phyloP scores from a whole-genome alignment of 352 stramenopile species.

The Globisporangium iwayamae region DNA sequence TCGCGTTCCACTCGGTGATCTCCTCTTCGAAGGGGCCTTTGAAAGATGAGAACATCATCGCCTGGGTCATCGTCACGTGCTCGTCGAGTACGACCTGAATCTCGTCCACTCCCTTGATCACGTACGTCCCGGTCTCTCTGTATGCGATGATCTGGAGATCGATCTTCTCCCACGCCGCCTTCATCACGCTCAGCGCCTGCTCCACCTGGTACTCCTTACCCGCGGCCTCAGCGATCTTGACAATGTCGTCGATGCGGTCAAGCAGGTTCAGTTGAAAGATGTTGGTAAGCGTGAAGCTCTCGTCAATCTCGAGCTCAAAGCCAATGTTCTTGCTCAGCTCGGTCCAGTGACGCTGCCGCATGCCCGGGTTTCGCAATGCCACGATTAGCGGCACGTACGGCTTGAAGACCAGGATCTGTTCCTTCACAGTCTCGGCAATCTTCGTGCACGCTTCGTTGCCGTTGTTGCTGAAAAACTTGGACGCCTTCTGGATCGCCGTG shows the following conservation, averaged over 20 bases:
- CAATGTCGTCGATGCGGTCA: conserved; percentile 88
- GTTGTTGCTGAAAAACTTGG: conserved; percentile 91
- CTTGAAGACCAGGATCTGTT: conserved; percentile 92
- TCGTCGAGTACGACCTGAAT: conserved; percentile 94
- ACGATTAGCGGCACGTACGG: conserved; percentile 92
- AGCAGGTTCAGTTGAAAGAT: conserved; percentile 84
- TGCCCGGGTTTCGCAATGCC: conserved; percentile 89
- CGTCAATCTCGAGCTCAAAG: conserved; percentile 86
- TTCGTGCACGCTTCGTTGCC: conserved; percentile 85
- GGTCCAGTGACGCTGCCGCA: conserved; percentile 93
- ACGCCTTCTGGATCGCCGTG: conserved; percentile 87
- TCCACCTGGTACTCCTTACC: conserved; percentile 96
- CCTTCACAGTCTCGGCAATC: conserved; percentile 90
- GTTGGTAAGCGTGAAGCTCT: conserved; percentile 84
- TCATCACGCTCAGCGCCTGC: conserved; percentile 91
- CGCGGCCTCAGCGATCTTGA: conserved; percentile 90
- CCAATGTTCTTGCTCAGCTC: conserved; percentile 84
- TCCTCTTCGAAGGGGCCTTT: conserved; percentile 94
- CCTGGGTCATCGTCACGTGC: conserved; percentile 95
- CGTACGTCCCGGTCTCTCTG: conserved; percentile 91
- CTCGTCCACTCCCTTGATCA: conserved; percentile 94
- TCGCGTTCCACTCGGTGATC: conserved; percentile 92
- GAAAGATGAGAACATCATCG: conserved; percentile 96
- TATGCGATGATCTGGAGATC: conserved; percentile 89
- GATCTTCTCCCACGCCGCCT: conserved; percentile 87